phyloP scores from a whole-genome alignment of 495 filamentous ascomycete genomes.

The Amorphotheca resinae region DNA sequence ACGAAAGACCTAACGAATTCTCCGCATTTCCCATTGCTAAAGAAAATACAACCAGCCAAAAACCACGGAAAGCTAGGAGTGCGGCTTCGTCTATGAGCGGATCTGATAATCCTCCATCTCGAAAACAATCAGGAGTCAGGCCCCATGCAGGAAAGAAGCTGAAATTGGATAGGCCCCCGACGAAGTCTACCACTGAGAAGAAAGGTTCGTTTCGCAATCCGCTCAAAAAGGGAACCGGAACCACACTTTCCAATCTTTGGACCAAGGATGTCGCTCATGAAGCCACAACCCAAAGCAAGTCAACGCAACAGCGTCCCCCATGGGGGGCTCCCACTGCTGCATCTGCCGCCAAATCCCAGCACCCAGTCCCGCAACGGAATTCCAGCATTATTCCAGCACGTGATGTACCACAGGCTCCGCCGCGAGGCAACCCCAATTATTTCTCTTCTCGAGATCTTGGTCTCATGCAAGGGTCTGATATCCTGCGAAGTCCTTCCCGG shows the following conservation, averaged over 20 bases:
- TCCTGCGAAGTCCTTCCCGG: slow-evolving; percentile 25
- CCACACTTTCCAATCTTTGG: slow-evolving; percentile 20
- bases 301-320: slow-evolving; percentile 8
- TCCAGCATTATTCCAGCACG: slow-evolving; percentile 15
- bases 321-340: slow-evolving; percentile 12
- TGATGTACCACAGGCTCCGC: slow-evolving; percentile 29
- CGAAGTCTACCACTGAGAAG: slow-evolving; percentile 16
- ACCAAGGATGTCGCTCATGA: slow-evolving; percentile 15
- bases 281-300: slow-evolving; percentile 1
- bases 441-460: slow-evolving; percentile 25
- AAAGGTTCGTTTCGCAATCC: slow-evolving; percentile 20
- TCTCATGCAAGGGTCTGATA: slow-evolving; percentile 2
- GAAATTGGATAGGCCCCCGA: slow-evolving; percentile 6
- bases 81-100: slow-evolving; percentile 15
- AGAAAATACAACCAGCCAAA: slow-evolving; percentile 30
- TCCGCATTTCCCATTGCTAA: slow-evolving; percentile 3
- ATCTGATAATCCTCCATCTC: slow-evolving; percentile 18
- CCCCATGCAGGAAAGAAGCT: slow-evolving; percentile 11
- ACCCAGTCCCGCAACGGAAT: slow-evolving; percentile 11
- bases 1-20: not conserved
- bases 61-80: slow-evolving; percentile 19
- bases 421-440: slow-evolving; percentile 26
- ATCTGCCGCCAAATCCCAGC: slow-evolving; percentile 3
- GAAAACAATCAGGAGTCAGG: slow-evolving; percentile 19
- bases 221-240: slow-evolving; percentile 17